These are phyloP conservation scores for Logfia minima DNA, from an alignment of 129 eudicot species.

Conservation along the genomic window DNA sequence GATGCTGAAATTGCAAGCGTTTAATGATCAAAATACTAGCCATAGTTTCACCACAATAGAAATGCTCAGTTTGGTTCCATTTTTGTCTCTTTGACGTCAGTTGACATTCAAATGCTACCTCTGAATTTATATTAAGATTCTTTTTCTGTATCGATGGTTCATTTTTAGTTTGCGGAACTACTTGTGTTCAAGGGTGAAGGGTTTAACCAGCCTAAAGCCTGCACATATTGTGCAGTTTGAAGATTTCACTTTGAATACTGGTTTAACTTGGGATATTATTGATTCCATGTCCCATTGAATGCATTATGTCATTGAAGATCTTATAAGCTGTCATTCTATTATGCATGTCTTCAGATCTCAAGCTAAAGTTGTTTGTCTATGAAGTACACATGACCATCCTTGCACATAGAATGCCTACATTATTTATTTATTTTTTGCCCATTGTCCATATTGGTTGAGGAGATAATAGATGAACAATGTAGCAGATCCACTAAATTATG, in stretches of 20 bases:
- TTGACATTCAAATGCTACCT: slow-evolving; percentile 7
- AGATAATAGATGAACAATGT: too few relatives aligned
- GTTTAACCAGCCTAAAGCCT: neutral
- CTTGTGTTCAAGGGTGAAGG: slow-evolving; percentile 18
- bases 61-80: slow-evolving; percentile 3
- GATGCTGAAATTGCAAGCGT: neutral
- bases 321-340: neutral
- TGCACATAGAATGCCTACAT: too few relatives aligned
- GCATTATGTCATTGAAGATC: neutral
- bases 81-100: neutral
- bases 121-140: neutral
- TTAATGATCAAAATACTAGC: neutral
- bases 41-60: neutral
- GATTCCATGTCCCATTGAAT: neutral
- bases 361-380: too few relatives aligned
- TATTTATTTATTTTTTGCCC: too few relatives aligned
- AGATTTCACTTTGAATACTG: neutral
- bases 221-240: neutral
- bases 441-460: too few relatives aligned
- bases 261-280: neutral
- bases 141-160: slow-evolving; percentile 10
- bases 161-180: slow-evolving; percentile 2
- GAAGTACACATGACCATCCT: too few relatives aligned
- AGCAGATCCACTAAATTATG: neutral
- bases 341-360: neutral